These are phyloP conservation scores for Cladobotryum mycophilum DNA, from an alignment of 2,329 filamentous ascomycete species.

Conservation along the genomic window DNA sequence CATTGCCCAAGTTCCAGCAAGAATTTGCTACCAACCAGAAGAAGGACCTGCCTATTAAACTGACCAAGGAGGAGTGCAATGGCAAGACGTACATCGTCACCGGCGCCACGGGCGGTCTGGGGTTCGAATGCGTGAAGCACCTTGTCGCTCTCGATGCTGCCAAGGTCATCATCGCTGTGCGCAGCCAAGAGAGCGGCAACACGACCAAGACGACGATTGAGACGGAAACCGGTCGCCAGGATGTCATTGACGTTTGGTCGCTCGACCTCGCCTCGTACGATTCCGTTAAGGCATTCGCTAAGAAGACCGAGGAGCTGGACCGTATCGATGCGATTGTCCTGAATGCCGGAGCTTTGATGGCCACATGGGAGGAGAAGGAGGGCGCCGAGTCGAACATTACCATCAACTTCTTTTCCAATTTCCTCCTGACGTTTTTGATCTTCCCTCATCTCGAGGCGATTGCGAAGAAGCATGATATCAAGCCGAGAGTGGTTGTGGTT, in stretches of 20 bases:
- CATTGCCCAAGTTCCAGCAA: not conserved
- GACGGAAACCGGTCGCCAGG: conserved; percentile 17
- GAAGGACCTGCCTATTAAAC: conserved; percentile 2
- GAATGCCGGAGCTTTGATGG: conserved; percentile 29
- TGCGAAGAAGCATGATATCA: conserved; percentile 25
- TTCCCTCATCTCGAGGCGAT: conserved; percentile 36
- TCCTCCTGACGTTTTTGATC: conserved; percentile 37
- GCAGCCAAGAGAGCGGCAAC: conserved; percentile 34
- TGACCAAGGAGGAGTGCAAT: not conserved
- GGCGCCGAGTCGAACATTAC: conserved; percentile 38
- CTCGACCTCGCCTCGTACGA: conserved; percentile 37
- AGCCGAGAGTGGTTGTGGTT: conserved; percentile 33
- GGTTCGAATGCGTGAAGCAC: conserved; percentile 36
- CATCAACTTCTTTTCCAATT: conserved; percentile 42
- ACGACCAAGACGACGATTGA: conserved; percentile 33
- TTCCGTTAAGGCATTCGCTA: conserved; percentile 30
- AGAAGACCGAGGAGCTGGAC: conserved; percentile 22
- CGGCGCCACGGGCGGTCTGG: conserved; percentile 36
- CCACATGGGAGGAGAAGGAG: conserved; percentile 22
- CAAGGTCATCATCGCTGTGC: conserved; percentile 38
- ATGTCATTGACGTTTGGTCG: conserved; percentile 36
- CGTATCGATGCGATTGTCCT: conserved; percentile 37
- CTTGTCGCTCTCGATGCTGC: conserved; percentile 32
- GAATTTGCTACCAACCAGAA: conserved; percentile 2
- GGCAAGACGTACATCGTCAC: conserved; percentile 29